phyloP scores from a whole-genome alignment of 1,284 basidiomycete species.

The Ganoderma sinense region DNA sequence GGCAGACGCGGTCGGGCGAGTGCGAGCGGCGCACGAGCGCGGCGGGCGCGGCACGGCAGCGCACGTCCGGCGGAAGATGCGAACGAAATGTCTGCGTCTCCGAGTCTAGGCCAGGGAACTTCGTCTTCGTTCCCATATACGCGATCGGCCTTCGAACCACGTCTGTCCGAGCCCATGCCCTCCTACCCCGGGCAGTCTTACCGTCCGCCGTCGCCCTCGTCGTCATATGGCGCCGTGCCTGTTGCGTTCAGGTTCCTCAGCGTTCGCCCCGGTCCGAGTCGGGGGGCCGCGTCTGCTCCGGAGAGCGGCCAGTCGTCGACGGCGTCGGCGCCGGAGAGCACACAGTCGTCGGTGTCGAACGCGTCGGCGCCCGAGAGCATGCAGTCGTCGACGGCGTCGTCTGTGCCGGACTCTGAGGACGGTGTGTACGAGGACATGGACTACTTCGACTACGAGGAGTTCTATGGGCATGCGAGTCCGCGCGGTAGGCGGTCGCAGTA shows the following conservation, averaged over 20 bases:
- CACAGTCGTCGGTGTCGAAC: conserved; percentile 25
- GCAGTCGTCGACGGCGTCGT: conserved; percentile 27
- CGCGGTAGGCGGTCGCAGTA: conserved; percentile 13
- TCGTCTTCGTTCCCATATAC: conserved; percentile 18
- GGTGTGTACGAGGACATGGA: conserved; percentile 14
- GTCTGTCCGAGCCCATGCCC: conserved; percentile 26
- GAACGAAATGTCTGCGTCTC: background rate
- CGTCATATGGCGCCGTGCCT: conserved; percentile 19
- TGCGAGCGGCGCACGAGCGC: background rate
- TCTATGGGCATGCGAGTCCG: conserved; percentile 13
- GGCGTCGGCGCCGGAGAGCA: conserved; percentile 27
- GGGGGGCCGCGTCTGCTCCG: conserved; percentile 26
- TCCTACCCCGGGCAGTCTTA: conserved; percentile 27
- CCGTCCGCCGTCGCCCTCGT: conserved; percentile 26
- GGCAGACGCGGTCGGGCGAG: background rate
- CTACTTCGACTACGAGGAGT: conserved; percentile 20
- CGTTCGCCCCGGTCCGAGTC: conserved; percentile 26
- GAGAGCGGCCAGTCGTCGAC: conserved; percentile 30
- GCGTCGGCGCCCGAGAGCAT: conserved; percentile 29
- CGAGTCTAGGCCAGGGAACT: conserved; percentile 14
- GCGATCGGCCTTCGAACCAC: conserved; percentile 26
- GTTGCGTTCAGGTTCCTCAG: conserved; percentile 14
- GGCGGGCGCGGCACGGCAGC: background rate
- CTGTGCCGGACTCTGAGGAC: conserved; percentile 28
- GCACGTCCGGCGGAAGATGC: background rate